Conservation (phyloP, 2,329 filamentous ascomycete genomes). For the Scopulariopsis brevicaulis region DNA sequence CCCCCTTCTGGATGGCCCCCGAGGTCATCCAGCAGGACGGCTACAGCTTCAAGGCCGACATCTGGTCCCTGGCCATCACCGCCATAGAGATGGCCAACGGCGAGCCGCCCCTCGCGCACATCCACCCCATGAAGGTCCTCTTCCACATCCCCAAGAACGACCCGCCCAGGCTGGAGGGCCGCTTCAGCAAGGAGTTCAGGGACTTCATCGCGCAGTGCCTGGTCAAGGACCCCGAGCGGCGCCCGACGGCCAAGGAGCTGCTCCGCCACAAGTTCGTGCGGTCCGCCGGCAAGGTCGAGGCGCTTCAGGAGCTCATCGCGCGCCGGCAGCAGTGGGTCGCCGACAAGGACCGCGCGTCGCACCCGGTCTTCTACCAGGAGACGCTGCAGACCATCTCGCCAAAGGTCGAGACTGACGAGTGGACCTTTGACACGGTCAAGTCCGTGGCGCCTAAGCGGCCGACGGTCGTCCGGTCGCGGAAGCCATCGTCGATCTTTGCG, state of each 20-base stretch:
- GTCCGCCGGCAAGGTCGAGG: conserved; percentile 77
- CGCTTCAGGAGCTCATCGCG: conserved; percentile 75
- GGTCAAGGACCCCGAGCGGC: conserved; percentile 78
- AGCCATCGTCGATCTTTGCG: conserved; percentile 43
- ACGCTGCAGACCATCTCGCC: conserved; percentile 64
- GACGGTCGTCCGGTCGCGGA: conserved; percentile 35
- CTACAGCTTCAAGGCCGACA: conserved; percentile 81
- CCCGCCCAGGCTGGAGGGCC: conserved; percentile 72
- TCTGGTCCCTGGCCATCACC: conserved; percentile 88
- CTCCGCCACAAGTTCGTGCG: conserved; percentile 82
- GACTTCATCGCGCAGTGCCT: conserved; percentile 88
- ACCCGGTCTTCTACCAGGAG: conserved; percentile 85
- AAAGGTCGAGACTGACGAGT: conserved; percentile 66
- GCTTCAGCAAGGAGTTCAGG: conserved; percentile 83
- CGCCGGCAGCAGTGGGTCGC: conserved; percentile 76
- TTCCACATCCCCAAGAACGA: conserved; percentile 85
- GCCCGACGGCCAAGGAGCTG: conserved; percentile 78
- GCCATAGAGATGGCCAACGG: conserved; percentile 83
- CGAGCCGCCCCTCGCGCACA: conserved; percentile 75
- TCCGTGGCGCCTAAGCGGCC: conserved; percentile 48
- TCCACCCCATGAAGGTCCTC: conserved; percentile 88
- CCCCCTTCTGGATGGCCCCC: conserved; percentile 94
- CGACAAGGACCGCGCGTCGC: conserved; percentile 54
- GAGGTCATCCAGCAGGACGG: conserved; percentile 84
- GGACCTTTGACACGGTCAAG: conserved; percentile 93